These are phyloP conservation scores for Coemansia sp. DNA, from an alignment of 192 early-diverging fungal genomes.

Conservation along the genomic window DNA sequence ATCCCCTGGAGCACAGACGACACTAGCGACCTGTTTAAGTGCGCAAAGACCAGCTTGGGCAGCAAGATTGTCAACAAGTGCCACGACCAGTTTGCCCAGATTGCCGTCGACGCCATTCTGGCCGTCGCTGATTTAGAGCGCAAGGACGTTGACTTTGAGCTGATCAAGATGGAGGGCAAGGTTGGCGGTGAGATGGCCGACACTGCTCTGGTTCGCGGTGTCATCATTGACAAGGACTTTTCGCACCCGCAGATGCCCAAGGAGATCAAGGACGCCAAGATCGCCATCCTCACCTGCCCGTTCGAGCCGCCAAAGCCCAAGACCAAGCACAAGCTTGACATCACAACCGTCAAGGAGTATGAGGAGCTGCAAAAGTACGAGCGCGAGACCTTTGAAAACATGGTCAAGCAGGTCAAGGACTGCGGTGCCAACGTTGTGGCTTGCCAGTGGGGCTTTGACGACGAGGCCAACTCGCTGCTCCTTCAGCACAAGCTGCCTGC, in stretches of 20 bases:
- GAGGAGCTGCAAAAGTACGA: constrained; percentile 96
- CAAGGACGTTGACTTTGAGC: constrained; percentile 99
- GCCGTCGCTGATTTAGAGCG: constrained; percentile 98
- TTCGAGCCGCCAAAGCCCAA: constrained; percentile 99
- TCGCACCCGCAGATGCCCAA: constrained; percentile 99
- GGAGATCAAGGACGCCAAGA: constrained; percentile 90
- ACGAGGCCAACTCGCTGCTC: constrained; percentile 98
- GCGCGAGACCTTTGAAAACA: constrained; percentile 91
- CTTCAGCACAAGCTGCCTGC: constrained; percentile 97
- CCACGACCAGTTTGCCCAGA: constrained; percentile 96
- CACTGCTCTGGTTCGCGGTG: constrained; percentile 90
- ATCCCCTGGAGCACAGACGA: constrained; percentile 81
- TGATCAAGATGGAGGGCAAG: constrained; percentile 99
- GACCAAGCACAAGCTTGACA: constrained; percentile 99
- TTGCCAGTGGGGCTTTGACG: constrained; percentile 99
- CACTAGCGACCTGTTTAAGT: constrained; percentile 82
- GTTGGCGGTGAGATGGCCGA: constrained; percentile 95
- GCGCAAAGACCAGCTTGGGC: constrained; percentile 95
- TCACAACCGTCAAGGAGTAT: constrained; percentile 97
- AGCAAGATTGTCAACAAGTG: constrained; percentile 99
- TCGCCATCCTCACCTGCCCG: constrained; percentile 98
- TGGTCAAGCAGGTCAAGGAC: constrained; percentile 97
- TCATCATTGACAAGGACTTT: constrained; percentile 99
- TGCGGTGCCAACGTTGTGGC: constrained; percentile 97
- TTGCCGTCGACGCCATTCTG: constrained; percentile 97